A percentile compares a stretch with the other conserved stretches of the same genome.
Conservation (phyloP, 2,329 filamentous ascomycete genomes). For the Cytospora mali region DNA sequence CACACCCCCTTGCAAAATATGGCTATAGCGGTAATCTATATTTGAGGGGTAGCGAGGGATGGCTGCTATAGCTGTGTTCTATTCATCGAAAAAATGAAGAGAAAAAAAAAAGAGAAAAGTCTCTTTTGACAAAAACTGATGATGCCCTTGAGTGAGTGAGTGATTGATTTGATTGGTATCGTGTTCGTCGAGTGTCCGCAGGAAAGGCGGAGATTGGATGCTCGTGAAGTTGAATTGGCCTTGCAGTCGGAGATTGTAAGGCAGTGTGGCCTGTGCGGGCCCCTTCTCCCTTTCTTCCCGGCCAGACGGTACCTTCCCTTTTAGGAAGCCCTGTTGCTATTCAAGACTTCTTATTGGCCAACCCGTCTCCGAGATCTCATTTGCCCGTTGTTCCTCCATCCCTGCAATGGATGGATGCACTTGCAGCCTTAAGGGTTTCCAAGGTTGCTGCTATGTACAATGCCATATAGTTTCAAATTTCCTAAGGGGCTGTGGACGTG, state of each 20-base stretch:
- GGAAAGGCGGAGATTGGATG: constrained; percentile 14
- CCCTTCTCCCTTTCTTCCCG: neutral
- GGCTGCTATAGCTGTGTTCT: constrained; percentile 21
- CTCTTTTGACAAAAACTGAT: neutral
- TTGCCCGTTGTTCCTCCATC: neutral
- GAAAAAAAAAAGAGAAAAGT: constrained; percentile 16
- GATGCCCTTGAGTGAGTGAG: neutral
- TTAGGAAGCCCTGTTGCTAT: constrained; percentile 12
- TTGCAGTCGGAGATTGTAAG: constrained; percentile 16
- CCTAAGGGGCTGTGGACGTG: too few relatives aligned
- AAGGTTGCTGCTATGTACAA: too few relatives aligned
- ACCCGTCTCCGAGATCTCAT: neutral
- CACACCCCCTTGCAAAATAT: constrained; percentile 19
- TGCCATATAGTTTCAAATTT: too few relatives aligned
- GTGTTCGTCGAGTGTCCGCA: neutral
- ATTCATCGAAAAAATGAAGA: constrained; percentile 15
- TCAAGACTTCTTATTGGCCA: neutral
- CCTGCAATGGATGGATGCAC: neutral
- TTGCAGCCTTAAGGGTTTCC: too few relatives aligned
- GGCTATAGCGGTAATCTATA: constrained; percentile 22
- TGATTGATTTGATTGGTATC: neutral
- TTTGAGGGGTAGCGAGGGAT: constrained; percentile 20
- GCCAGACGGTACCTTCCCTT: constrained; percentile 12
- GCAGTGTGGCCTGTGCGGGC: neutral
- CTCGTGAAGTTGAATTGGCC: constrained; percentile 21